These are phyloP conservation scores for Xylaria sp. DNA, from an alignment of 2,329 filamentous ascomycete genomes.

Conservation along the genomic window DNA sequence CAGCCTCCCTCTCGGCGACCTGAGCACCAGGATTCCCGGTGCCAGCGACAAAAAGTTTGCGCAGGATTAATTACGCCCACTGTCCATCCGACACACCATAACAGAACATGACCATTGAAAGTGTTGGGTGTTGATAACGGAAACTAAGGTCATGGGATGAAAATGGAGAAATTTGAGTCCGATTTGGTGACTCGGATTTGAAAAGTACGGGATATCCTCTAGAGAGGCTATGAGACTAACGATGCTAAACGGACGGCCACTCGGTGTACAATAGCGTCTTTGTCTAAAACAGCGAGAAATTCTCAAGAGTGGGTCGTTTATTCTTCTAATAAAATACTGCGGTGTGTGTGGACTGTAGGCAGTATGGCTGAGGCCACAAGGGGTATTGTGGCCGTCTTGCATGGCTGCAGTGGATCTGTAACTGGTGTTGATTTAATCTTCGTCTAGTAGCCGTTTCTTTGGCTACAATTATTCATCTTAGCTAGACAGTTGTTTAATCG, in stretches of 20 bases:
- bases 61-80: conserved; percentile 10
- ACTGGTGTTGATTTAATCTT: neutral
- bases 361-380: neutral
- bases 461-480: neutral
- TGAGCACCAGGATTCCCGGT: conserved; percentile 39
- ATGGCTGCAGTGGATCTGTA: neutral
- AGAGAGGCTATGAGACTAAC: neutral
- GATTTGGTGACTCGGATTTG: neutral
- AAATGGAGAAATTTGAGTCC: neutral
- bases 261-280: conserved; percentile 4
- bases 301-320: neutral
- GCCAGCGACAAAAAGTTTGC: conserved; percentile 35
- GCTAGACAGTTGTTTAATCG: neutral
- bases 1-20: conserved; percentile 39
- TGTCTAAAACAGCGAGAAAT: neutral
- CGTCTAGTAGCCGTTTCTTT: neutral
- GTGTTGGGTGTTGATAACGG: neutral
- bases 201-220: neutral
- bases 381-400: neutral
- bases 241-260: neutral
- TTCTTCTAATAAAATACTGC: neutral
- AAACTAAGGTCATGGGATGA: neutral
- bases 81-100: neutral
- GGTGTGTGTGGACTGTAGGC: neutral
- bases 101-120: neutral